Conservation (phyloP, 2,329 filamentous ascomycete genomes). For the Biscogniauxia sp. region DNA sequence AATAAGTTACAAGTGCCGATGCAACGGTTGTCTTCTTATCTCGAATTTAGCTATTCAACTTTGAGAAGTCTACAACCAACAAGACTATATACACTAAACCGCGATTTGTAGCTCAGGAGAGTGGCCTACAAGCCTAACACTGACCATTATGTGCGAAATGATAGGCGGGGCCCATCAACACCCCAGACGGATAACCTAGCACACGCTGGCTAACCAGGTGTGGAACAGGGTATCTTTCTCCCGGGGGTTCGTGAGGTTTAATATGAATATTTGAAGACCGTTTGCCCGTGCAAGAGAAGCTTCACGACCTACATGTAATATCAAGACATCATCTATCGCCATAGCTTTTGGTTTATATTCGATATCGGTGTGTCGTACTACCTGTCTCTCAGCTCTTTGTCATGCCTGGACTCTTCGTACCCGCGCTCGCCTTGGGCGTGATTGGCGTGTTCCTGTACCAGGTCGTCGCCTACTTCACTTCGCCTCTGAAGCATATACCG, state of each 20-base stretch:
- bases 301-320: neutral
- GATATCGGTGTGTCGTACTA: neutral
- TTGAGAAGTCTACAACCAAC: neutral
- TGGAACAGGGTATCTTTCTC: neutral
- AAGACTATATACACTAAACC: neutral
- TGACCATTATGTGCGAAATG: neutral
- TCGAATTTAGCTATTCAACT: neutral
- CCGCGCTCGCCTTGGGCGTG: neutral
- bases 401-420: neutral
- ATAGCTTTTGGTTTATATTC: neutral
- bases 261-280: neutral
- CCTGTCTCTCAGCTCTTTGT: neutral
- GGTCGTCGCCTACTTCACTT: neutral
- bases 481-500: neutral
- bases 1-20: neutral
- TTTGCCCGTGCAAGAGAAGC: neutral
- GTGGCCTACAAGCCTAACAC: neutral
- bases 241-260: neutral
- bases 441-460: neutral
- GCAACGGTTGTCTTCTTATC: neutral
- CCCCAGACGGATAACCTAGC: neutral
- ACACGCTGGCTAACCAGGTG: neutral
- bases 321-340: neutral
- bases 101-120: neutral
- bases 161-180: neutral